These are phyloP conservation scores for Monilinia polystroma DNA, from an alignment of 2,329 filamentous ascomycete genomes.

Conservation along the genomic window DNA sequence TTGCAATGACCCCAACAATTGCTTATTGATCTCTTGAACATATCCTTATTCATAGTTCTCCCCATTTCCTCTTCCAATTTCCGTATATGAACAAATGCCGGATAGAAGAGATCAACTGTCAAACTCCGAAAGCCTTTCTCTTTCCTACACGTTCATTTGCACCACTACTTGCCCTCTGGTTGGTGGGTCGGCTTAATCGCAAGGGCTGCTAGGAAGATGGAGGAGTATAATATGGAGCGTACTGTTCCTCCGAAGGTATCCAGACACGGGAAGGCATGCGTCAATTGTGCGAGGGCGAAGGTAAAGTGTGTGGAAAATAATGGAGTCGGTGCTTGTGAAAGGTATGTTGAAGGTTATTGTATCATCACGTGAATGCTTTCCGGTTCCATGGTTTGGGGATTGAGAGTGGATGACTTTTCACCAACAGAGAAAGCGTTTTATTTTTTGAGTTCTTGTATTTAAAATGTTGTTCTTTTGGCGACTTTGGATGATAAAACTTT, in stretches of 20 bases:
- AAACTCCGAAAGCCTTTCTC: conserved; percentile 2
- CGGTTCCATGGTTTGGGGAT: not conserved
- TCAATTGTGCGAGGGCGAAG: conserved; percentile 18
- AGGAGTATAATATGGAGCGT: not conserved
- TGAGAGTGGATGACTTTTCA: too few species aligned
- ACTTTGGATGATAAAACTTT: not conserved
- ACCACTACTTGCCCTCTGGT: not conserved
- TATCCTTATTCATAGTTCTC: not conserved
- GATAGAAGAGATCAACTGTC: not conserved
- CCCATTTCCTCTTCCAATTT: not conserved
- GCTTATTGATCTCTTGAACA: not conserved
- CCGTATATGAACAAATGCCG: not conserved
- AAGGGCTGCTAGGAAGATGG: not conserved
- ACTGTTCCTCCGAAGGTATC: not conserved
- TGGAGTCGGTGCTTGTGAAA: conserved; percentile 14
- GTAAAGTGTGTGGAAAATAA: conserved; percentile 13
- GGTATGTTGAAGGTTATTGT: not conserved
- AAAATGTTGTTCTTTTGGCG: not conserved
- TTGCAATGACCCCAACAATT: not conserved
- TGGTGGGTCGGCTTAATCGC: not conserved
- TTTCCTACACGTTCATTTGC: not conserved
- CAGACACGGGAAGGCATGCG: conserved; percentile 15
- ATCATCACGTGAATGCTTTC: not conserved
- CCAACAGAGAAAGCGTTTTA: too few species aligned
- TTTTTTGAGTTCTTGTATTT: not conserved